Conservation (phyloP, 2,329 filamentous ascomycete species). For the Septoria linicola region DNA sequence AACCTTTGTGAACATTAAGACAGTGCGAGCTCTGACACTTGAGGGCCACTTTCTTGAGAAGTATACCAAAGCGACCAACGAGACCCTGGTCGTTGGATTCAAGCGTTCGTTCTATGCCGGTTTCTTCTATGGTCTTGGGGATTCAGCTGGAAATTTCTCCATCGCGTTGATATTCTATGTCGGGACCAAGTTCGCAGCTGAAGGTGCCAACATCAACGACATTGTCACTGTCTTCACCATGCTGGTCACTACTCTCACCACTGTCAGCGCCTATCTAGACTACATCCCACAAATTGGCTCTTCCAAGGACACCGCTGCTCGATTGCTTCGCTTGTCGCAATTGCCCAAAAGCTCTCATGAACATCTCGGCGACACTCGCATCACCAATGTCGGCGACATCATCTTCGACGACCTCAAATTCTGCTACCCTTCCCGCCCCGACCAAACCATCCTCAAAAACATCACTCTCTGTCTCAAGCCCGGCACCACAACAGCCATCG, state of each 20-base stretch:
- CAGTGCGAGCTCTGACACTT: constrained; percentile 72
- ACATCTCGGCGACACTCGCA: constrained; percentile 49
- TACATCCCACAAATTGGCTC: constrained; percentile 79
- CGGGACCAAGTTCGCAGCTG: constrained; percentile 63
- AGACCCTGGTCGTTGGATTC: constrained; percentile 61
- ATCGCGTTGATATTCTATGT: constrained; percentile 84
- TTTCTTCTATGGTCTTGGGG: constrained; percentile 72
- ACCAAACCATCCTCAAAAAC: constrained; percentile 57
- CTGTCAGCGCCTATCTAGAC: constrained; percentile 66
- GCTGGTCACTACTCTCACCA: constrained; percentile 78
- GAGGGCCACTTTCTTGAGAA: constrained; percentile 69
- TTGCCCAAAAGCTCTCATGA: constrained; percentile 63
- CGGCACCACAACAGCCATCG: constrained; percentile 71
- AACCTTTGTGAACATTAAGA: constrained; percentile 73
- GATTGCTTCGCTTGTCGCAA: constrained; percentile 67
- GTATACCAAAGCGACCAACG: constrained; percentile 54
- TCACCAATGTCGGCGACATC: constrained; percentile 53
- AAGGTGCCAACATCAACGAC: constrained; percentile 52
- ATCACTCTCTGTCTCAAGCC: constrained; percentile 65
- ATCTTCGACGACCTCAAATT: constrained; percentile 66
- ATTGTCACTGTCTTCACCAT: constrained; percentile 77
- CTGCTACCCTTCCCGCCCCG: constrained; percentile 63
- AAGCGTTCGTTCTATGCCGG: constrained; percentile 67
- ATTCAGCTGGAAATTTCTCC: constrained; percentile 69
- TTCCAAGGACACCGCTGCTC: constrained; percentile 68